A percentile compares a stretch with the other conserved stretches of the same genome.
Conservation (phyloP, 345 rosid genomes). For the Pugionium dolabratum region DNA sequence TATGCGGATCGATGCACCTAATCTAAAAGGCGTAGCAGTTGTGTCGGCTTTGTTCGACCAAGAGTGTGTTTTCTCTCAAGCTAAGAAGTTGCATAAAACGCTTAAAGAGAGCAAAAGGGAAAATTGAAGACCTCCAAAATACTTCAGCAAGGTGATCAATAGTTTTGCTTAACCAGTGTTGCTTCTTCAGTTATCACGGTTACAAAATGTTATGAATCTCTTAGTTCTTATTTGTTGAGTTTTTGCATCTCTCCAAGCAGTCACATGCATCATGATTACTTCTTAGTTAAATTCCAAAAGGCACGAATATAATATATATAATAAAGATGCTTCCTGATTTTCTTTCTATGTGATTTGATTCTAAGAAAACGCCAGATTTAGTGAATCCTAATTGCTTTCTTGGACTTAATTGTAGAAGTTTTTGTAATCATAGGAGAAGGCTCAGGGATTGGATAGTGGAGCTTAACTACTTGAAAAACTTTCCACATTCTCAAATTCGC, state of each 20-base stretch:
- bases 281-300: background rate
- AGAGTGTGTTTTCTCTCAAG: constrained; percentile 52
- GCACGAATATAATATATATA: background rate
- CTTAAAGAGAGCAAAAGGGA: constrained; percentile 41
- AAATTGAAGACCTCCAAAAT: background rate
- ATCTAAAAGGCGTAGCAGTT: constrained; percentile 71
- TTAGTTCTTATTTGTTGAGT: background rate
- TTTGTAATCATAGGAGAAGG: no score
- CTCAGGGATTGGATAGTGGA: background rate
- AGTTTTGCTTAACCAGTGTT: no score
- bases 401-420: no score
- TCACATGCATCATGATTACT: background rate
- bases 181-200: constrained; percentile 5
- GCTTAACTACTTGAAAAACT: background rate
- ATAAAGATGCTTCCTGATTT: no score
- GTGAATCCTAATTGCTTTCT: no score
- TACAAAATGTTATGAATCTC: background rate
- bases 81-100: constrained; percentile 53
- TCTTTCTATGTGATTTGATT: no score
- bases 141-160: no score
- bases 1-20: constrained; percentile 52
- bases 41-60: constrained; percentile 80
- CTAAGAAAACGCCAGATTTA: no score
- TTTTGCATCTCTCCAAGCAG: background rate
- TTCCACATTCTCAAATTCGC: background rate